phyloP scores from a whole-genome alignment of 2,329 filamentous ascomycete species.

The Microdochium nivale region DNA sequence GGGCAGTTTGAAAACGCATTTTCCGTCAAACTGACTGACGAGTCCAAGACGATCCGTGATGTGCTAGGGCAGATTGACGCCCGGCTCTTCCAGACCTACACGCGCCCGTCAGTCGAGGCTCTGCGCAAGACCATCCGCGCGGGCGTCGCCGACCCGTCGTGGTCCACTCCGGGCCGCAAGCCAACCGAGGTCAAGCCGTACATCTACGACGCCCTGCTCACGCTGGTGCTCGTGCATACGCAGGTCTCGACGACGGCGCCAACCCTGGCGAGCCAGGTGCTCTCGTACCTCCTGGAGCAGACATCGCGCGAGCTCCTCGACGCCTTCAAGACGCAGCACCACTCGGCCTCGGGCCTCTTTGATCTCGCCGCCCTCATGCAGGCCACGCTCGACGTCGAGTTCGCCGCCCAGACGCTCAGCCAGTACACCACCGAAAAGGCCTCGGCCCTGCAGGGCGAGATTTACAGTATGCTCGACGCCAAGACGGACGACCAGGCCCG shows the following conservation, averaged over 20 bases:
- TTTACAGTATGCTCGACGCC: conserved; percentile 84
- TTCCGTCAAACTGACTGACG: conserved; percentile 87
- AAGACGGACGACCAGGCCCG: conserved; percentile 85
- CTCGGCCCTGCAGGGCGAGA: conserved; percentile 73
- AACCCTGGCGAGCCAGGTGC: conserved; percentile 68
- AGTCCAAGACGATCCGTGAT: conserved; percentile 84
- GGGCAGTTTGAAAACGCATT: conserved; percentile 90
- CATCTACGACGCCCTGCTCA: conserved; percentile 78
- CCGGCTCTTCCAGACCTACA: conserved; percentile 88
- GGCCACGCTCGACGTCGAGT: conserved; percentile 94
- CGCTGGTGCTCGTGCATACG: conserved; percentile 83
- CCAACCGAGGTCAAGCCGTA: conserved; percentile 78
- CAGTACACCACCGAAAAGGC: conserved; percentile 83
- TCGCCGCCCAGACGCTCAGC: conserved; percentile 85
- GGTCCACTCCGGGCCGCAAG: conserved; percentile 50
- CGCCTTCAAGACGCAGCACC: conserved; percentile 59
- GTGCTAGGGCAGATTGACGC: conserved; percentile 85
- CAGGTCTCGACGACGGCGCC: conserved; percentile 75
- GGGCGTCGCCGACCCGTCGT: conserved; percentile 63
- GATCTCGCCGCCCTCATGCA: conserved; percentile 83
- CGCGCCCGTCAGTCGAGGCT: conserved; percentile 61
- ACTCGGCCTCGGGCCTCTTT: no score
- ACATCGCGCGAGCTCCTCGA: conserved; percentile 72
- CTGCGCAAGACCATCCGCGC: conserved; percentile 62
- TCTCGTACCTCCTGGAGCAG: conserved; percentile 81